phyloP scores from a whole-genome alignment of 2,329 filamentous ascomycete genomes.

The Botrytis galanthina region DNA sequence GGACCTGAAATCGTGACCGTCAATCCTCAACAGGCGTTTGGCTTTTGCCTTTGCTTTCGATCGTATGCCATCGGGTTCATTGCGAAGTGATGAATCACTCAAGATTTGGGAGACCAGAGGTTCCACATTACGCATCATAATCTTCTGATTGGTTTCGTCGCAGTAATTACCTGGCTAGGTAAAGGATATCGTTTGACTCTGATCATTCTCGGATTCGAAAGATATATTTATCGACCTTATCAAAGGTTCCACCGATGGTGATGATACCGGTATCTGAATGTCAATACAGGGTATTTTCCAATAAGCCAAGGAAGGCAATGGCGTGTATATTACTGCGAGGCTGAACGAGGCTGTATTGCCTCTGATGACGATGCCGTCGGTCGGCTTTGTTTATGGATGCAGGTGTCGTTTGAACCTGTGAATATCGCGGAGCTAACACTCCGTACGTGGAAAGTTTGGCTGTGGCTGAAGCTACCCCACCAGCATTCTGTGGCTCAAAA shows the following conservation, averaged over 20 bases:
- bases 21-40: background rate
- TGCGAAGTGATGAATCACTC: background rate
- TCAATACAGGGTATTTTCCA: background rate
- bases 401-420: background rate
- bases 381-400: background rate
- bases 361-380: background rate
- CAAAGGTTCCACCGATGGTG: background rate
- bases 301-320: background rate
- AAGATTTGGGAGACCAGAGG: slow-evolving; percentile 6
- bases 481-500: background rate
- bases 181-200: background rate
- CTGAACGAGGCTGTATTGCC: background rate
- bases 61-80: background rate
- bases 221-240: background rate
- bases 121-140: slow-evolving; percentile 7
- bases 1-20: background rate
- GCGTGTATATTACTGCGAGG: background rate
- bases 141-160: background rate
- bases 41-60: slow-evolving; percentile 3
- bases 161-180: background rate
- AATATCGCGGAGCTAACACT: background rate
- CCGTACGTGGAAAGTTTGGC: background rate
- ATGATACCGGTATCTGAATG: no score
- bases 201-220: background rate
- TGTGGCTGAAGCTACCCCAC: slow-evolving; percentile 6